These are phyloP conservation scores for Gomphus bonarii DNA, from an alignment of 1,284 basidiomycete species.

Conservation along the genomic window DNA sequence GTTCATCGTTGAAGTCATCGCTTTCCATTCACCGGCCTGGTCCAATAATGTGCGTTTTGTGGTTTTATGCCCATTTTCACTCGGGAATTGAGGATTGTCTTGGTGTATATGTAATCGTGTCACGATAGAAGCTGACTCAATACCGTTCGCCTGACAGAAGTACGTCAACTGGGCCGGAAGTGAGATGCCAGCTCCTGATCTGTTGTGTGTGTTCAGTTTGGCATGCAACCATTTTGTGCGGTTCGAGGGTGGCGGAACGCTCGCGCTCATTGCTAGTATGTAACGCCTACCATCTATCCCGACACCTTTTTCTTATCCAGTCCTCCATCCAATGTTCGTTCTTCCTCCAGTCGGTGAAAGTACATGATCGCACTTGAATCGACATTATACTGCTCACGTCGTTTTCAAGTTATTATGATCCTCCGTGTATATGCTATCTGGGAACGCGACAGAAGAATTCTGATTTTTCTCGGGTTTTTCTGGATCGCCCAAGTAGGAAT, in stretches of 20 bases:
- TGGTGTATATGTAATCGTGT: background rate
- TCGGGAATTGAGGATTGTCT: background rate
- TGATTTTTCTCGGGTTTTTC: background rate
- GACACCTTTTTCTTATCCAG: background rate
- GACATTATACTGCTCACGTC: no score
- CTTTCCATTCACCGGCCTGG: slow-evolving; percentile 2
- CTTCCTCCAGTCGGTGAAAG: background rate
- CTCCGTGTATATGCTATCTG: slow-evolving; percentile 1
- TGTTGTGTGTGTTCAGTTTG: background rate
- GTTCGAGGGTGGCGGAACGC: background rate
- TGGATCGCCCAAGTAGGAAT: background rate
- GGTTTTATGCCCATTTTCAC: background rate
- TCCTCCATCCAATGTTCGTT: background rate
- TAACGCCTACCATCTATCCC: background rate
- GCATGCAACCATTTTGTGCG: slow-evolving; percentile 1
- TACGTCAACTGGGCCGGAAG: background rate
- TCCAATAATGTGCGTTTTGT: background rate
- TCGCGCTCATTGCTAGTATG: background rate
- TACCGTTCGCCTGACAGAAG: background rate
- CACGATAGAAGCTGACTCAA: background rate
- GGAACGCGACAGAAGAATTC: background rate
- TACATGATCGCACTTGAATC: background rate
- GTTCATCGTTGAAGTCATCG: background rate
- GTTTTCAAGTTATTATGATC: slow-evolving; percentile 1
- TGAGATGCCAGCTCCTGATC: background rate